phyloP scores from a whole-genome alignment of 2,329 filamentous ascomycete genomes.

The Fusarium sambucinum region DNA sequence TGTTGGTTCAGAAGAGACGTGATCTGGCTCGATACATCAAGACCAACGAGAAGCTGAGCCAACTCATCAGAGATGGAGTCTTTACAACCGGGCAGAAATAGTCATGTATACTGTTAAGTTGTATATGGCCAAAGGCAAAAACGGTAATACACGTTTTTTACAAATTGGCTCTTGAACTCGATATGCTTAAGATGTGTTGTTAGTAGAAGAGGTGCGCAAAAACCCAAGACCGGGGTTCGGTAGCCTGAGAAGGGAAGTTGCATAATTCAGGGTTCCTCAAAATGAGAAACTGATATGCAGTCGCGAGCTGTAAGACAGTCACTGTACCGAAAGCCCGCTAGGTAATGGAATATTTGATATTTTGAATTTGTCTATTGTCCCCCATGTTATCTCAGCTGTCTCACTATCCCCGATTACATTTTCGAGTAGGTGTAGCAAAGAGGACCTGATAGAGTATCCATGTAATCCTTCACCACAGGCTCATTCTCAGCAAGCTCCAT shows the following conservation, averaged over 20 bases:
- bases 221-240: too few species aligned
- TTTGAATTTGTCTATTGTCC: background rate
- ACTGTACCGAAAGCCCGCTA: too few species aligned
- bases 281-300: too few species aligned
- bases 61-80: slow-evolving; percentile 10
- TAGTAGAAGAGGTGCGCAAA: too few species aligned
- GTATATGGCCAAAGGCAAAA: too few species aligned
- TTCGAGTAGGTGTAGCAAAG: slow-evolving; percentile 31
- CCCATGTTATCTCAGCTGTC: rapidly evolving
- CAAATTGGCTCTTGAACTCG: too few species aligned
- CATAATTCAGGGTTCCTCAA: too few species aligned
- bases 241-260: too few species aligned
- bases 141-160: too few species aligned
- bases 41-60: slow-evolving; percentile 4
- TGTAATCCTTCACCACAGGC: slow-evolving; percentile 27
- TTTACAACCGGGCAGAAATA: background rate
- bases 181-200: too few species aligned
- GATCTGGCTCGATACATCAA: slow-evolving; percentile 2
- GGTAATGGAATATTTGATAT: background rate
- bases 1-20: slow-evolving; percentile 17
- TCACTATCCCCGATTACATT: background rate
- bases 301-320: too few species aligned
- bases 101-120: too few species aligned
- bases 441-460: slow-evolving; percentile 18
- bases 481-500: background rate